Base-by-base conservation (phyloP, 768 basidiomycete genomes). In the Phlebiopsis flavidoalba region DNA sequence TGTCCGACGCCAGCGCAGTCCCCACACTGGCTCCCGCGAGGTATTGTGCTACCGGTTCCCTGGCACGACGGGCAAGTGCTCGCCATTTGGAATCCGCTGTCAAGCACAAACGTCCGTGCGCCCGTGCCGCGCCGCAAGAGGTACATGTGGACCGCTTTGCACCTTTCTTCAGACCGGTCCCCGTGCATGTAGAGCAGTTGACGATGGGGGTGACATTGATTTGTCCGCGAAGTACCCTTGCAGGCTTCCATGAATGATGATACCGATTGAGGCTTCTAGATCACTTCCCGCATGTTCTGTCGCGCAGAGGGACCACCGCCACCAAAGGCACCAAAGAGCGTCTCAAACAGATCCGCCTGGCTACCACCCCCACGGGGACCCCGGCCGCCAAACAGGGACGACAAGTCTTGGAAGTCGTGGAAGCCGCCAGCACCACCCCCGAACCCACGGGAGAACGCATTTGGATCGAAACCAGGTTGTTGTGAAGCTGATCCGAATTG, bases 11-110 rank as follows among this genome's bases (percentile, higher is more conserved):
- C 97, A 35, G 79, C 83, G 72, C 97, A 99, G 54, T 79, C 77
- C 11, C 82, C 80, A 71, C 97, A 99, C 66, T 89, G 83, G 56
- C 87, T 82, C 47, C 83, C 86, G 26, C 84, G 85, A 59, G 94
- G 93, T 36, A 97, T 83, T 1, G 82, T 83, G 47, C 84, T 84
- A 24, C 97, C 97, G 31, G 82, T 79, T 10, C 97, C 97, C 17
- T 82, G 79, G 74, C 97, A 99, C 26, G 82, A 71, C 57, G 80
- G 78, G 75, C 97, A 99, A 33, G 93, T 94, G 63, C 87, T 91
- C 22, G 94, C 87, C 93, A 99, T 95, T 71, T 94, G 91, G 84
- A 99, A 98, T 17, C 97, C 97, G 71, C 82, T 88, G 69, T 93
- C 87, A 69, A 99, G 83, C 57, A 93, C 87, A 73, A 91, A 98